phyloP scores from a whole-genome alignment of 768 basidiomycete species.

The Tylopilus sp. region DNA sequence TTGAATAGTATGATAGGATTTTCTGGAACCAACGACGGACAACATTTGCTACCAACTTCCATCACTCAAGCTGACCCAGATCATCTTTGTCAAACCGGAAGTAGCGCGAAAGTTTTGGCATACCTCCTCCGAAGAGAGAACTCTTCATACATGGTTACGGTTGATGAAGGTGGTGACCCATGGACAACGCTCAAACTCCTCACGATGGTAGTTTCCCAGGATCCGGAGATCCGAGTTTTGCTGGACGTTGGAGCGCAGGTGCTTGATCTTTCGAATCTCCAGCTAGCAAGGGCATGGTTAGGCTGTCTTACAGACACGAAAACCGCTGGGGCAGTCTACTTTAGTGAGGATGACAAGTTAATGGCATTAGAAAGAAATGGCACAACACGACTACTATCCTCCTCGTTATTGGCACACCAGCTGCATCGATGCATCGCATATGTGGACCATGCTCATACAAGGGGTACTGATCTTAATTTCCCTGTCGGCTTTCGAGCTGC shows the following conservation, averaged over 20 bases:
- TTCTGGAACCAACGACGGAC: neutral
- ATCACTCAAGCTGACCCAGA: neutral
- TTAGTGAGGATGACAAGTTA: neutral
- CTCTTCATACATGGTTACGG: neutral
- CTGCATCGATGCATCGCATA: neutral
- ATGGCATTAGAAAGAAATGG: neutral
- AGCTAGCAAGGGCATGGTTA: neutral
- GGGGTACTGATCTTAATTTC: neutral
- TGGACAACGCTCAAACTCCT: neutral
- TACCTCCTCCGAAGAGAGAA: neutral
- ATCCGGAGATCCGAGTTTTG: neutral
- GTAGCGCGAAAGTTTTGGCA: neutral
- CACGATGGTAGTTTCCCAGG: neutral
- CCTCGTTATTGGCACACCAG: neutral
- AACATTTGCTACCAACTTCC: neutral
- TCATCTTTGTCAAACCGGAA: neutral
- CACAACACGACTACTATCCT: neutral
- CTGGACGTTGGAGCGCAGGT: neutral
- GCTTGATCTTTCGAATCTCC: neutral
- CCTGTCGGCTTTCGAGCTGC: neutral
- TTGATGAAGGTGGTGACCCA: neutral
- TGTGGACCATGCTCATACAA: neutral
- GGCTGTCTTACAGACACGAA: neutral
- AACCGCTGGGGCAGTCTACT: neutral
- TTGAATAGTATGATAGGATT: neutral